These are phyloP conservation scores for Albizia julibrissin DNA, from an alignment of 306 rosid species.

Conservation along the genomic window DNA sequence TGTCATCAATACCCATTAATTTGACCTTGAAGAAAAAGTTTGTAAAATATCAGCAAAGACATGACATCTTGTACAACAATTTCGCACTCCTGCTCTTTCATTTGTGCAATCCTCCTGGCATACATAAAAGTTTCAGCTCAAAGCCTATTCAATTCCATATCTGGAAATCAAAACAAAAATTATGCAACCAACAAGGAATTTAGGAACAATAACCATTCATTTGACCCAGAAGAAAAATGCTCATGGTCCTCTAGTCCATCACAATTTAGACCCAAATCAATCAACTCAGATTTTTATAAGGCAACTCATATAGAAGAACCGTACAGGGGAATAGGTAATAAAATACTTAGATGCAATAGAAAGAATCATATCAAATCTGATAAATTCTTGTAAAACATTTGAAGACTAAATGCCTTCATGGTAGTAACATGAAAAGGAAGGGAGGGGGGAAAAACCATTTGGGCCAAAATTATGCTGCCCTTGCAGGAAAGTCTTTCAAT, in stretches of 20 bases:
- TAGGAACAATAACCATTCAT: constrained; percentile 30
- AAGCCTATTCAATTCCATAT: constrained; percentile 14
- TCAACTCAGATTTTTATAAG: background rate
- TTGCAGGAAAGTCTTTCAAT: background rate
- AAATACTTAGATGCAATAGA: background rate
- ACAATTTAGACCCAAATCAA: constrained; percentile 21
- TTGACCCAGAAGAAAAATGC: constrained; percentile 30
- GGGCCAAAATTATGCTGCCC: background rate
- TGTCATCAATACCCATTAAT: too few species aligned
- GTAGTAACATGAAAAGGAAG: background rate
- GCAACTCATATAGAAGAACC: background rate
- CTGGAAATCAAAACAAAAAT: background rate
- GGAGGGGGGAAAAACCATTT: too few species aligned
- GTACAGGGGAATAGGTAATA: background rate
- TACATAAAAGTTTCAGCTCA: constrained; percentile 47
- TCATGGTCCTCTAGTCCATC: constrained; percentile 18
- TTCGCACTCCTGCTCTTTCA: constrained; percentile 85
- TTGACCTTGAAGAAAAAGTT: too few species aligned
- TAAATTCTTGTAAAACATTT: background rate
- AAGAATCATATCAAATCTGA: constrained; percentile 1
- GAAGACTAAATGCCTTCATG: background rate
- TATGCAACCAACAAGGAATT: constrained; percentile 23
- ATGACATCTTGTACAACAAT: constrained; percentile 82
- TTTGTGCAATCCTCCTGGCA: constrained; percentile 86
- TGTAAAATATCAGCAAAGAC: constrained; percentile 71